phyloP scores from a whole-genome alignment of 106 monocot species.

The Phalaenopsis equestris region DNA sequence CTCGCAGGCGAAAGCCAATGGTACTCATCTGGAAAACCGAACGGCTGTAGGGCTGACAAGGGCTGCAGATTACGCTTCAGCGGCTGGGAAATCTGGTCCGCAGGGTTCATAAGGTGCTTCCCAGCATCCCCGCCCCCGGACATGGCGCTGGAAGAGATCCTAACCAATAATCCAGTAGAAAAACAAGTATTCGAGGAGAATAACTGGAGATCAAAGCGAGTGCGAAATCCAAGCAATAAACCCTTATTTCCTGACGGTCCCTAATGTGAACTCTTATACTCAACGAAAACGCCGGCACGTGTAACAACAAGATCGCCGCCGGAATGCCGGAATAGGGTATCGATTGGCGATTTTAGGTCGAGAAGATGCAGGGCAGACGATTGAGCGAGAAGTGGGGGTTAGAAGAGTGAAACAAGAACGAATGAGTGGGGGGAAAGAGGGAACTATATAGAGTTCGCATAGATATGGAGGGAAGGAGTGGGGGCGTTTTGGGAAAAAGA shows the following conservation, averaged over 20 bases:
- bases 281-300: too few species aligned
- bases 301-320: neutral
- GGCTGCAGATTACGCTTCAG: conserved; percentile 37
- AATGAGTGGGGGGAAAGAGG: conserved; percentile 4
- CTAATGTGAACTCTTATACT: neutral
- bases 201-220: neutral
- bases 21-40: conserved; percentile 49
- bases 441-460: conserved; percentile 32
- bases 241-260: neutral
- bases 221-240: neutral
- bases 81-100: conserved; percentile 42
- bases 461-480: conserved; percentile 24
- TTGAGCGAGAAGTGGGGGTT: neutral
- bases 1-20: conserved; percentile 35
- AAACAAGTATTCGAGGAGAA: neutral
- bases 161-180: neutral
- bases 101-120: conserved; percentile 13
- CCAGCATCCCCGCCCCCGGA: conserved; percentile 21
- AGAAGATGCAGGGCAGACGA: neutral
- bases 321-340: neutral
- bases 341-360: neutral
- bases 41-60: conserved; percentile 30
- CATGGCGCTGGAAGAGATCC: conserved; percentile 2
- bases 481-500: neutral
- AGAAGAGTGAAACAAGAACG: conserved; percentile 1